Conservation (phyloP, 352 stramenopile genomes). For the Pseudoperonospora humuli region DNA sequence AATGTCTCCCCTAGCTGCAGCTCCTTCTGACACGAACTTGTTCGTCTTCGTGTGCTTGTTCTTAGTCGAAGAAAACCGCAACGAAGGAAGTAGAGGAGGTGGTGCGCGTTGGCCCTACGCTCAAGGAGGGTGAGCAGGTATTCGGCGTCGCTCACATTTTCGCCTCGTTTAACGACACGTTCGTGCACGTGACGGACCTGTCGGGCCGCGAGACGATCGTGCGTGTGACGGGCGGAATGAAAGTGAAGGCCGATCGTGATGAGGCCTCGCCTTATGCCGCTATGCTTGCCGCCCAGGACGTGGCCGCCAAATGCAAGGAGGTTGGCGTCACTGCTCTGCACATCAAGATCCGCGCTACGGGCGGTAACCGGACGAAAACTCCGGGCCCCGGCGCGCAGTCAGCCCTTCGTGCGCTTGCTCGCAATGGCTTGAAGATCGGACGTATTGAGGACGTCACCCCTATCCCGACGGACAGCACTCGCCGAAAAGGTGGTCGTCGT, state of each 20-base stretch:
- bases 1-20: too few relatives aligned
- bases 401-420: slow-evolving; percentile 96
- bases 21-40: slow-evolving; percentile 5
- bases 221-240: slow-evolving; percentile 99
- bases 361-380: slow-evolving; percentile 97
- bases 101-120: slow-evolving; percentile 88
- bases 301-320: slow-evolving; percentile 95
- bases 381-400: slow-evolving; percentile 98
- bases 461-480: slow-evolving; percentile 98
- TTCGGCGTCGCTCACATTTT: slow-evolving; percentile 99
- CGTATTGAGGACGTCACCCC: slow-evolving; percentile 99
- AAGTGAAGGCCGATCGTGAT: slow-evolving; percentile 99
- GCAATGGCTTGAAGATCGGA: slow-evolving; percentile 99
- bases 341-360: slow-evolving; percentile 99
- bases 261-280: slow-evolving; percentile 99
- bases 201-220: slow-evolving; percentile 99
- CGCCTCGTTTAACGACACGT: slow-evolving; percentile 99
- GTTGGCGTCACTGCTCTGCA: slow-evolving; percentile 99
- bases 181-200: slow-evolving; percentile 99
- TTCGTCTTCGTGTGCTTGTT: neutral
- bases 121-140: slow-evolving; percentile 96
- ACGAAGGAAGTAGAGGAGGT: slow-evolving; percentile 90
- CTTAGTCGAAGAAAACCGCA: slow-evolving; percentile 77
- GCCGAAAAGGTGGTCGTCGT: slow-evolving; percentile 97
- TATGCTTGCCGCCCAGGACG: slow-evolving; percentile 99